Evolutionary conservation across 345 rosid genomes (phyloP).

Genomic region (Populus ilicifolia): DNA sequence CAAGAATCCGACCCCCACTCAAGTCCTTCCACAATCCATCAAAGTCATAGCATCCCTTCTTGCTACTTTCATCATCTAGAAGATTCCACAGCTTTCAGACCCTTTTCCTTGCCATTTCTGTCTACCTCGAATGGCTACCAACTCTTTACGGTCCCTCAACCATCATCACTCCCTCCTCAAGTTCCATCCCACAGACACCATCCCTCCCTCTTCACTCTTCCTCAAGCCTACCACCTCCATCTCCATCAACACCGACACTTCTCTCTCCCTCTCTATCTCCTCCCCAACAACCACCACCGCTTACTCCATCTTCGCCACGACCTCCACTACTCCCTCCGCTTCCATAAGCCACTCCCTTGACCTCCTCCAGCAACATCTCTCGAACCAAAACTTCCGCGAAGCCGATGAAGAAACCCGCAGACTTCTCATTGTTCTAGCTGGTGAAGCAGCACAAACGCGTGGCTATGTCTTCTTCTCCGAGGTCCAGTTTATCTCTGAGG

Average conservation of each 20-base stretch:
- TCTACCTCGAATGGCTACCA: slow-evolving; percentile 38
- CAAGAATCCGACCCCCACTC: background rate
- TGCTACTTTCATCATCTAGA: too few relatives aligned
- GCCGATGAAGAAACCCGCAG: slow-evolving; percentile 92
- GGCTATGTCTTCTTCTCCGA: slow-evolving; percentile 98
- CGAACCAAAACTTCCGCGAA: slow-evolving; percentile 56
- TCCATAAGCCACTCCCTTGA: slow-evolving; percentile 49
- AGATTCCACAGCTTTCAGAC: too few relatives aligned
- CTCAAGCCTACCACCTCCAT: slow-evolving; percentile 12
- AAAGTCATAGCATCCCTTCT: background rate
- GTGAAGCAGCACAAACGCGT: slow-evolving; percentile 67
- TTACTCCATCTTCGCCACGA: slow-evolving; percentile 23
- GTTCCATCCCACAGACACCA: slow-evolving; percentile 23
- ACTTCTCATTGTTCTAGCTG: slow-evolving; percentile 73
- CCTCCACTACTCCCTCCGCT: slow-evolving; percentile 30
- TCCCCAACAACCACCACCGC: slow-evolving; percentile 25
- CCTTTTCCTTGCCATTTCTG: too few relatives aligned
- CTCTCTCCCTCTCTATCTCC: slow-evolving; percentile 2
- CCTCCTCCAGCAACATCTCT: slow-evolving; percentile 57
- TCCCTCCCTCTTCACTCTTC: slow-evolving; percentile 16
- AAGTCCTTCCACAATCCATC: background rate
- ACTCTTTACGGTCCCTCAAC: slow-evolving; percentile 38
- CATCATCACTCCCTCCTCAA: slow-evolving; percentile 20
- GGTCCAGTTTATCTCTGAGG: slow-evolving; percentile 57
- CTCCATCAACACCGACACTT: slow-evolving; percentile 21